These are phyloP conservation scores for Neoascochyta sp. DNA, from an alignment of 2,329 filamentous ascomycete genomes.

Conservation along the genomic window DNA sequence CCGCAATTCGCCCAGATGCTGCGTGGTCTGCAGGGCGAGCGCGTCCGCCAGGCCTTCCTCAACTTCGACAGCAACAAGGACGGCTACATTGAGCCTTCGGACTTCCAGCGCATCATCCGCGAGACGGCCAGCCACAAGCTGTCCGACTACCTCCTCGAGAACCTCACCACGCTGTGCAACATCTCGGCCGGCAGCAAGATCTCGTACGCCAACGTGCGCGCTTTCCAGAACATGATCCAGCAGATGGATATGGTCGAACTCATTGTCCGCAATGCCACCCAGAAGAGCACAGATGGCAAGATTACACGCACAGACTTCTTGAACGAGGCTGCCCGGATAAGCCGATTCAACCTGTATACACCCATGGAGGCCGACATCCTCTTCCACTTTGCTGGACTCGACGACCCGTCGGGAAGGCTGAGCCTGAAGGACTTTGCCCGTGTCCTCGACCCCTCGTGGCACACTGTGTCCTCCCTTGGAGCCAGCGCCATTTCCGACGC, in stretches of 20 bases:
- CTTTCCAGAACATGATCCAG: slow-evolving; percentile 95
- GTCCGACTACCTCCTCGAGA: slow-evolving; percentile 88
- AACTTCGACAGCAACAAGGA: slow-evolving; percentile 86
- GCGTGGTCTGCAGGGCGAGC: slow-evolving; percentile 90
- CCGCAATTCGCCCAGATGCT: slow-evolving; percentile 98
- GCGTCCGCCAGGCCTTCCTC: slow-evolving; percentile 92
- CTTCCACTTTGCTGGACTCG: slow-evolving; percentile 94
- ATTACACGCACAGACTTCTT: slow-evolving; percentile 93
- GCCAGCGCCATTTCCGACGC: slow-evolving; percentile 46
- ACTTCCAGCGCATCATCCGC: slow-evolving; percentile 94
- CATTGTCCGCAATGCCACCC: slow-evolving; percentile 81
- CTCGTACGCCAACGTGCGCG: slow-evolving; percentile 94
- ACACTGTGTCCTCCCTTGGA: slow-evolving; percentile 59
- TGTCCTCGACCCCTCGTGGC: slow-evolving; percentile 91
- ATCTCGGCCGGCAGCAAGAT: slow-evolving; percentile 89
- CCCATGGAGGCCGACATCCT: slow-evolving; percentile 98
- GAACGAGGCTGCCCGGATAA: slow-evolving; percentile 85
- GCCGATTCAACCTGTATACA: slow-evolving; percentile 92
- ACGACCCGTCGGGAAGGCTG: slow-evolving; percentile 82
- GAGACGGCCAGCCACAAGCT: slow-evolving; percentile 94
- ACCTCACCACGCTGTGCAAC: slow-evolving; percentile 90
- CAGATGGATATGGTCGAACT: slow-evolving; percentile 98
- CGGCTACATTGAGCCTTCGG: slow-evolving; percentile 90
- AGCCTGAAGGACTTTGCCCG: slow-evolving; percentile 84
- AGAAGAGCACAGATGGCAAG: slow-evolving; percentile 80